Conservation (phyloP, 2,329 filamentous ascomycete genomes). For the Fusarium austroafricanum region DNA sequence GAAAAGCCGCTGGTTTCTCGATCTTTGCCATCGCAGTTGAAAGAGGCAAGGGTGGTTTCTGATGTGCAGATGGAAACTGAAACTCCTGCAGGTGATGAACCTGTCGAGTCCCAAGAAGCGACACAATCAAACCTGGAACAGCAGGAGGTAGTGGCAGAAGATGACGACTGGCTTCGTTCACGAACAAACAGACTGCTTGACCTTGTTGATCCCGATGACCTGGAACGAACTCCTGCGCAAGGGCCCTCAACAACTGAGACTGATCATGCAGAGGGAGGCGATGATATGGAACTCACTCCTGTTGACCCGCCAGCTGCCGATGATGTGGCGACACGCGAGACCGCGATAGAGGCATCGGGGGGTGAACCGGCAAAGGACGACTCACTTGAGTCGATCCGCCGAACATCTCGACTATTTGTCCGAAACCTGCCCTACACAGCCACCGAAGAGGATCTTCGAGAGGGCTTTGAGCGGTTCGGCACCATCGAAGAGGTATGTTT, state of each 20-base stretch:
- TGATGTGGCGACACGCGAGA: slow-evolving; percentile 40
- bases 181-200: slow-evolving; percentile 88
- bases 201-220: slow-evolving; percentile 79
- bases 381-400: slow-evolving; percentile 63
- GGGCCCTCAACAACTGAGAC: slow-evolving; percentile 26
- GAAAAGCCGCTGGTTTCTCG: slow-evolving; percentile 35
- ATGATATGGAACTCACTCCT: slow-evolving; percentile 28
- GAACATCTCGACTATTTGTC: slow-evolving; percentile 84
- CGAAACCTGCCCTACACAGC: slow-evolving; percentile 88
- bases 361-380: slow-evolving; percentile 46
- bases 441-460: slow-evolving; percentile 79
- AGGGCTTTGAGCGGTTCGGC: slow-evolving; percentile 78
- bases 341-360: slow-evolving; percentile 43
- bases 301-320: slow-evolving; percentile 26
- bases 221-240: slow-evolving; percentile 43
- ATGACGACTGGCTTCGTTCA: slow-evolving; percentile 92
- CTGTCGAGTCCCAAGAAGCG: slow-evolving; percentile 41
- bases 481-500: slow-evolving; percentile 85
- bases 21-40: slow-evolving; percentile 34
- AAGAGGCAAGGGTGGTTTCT: slow-evolving; percentile 31
- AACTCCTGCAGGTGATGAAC: slow-evolving; percentile 30
- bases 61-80: slow-evolving; percentile 22
- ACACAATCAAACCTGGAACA: slow-evolving; percentile 38
- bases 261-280: slow-evolving; percentile 31
- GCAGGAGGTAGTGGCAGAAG: slow-evolving; percentile 64